These are phyloP conservation scores for Rhynchosporium agropyri DNA, from an alignment of 2,329 filamentous ascomycete species.

Conservation along the genomic window DNA sequence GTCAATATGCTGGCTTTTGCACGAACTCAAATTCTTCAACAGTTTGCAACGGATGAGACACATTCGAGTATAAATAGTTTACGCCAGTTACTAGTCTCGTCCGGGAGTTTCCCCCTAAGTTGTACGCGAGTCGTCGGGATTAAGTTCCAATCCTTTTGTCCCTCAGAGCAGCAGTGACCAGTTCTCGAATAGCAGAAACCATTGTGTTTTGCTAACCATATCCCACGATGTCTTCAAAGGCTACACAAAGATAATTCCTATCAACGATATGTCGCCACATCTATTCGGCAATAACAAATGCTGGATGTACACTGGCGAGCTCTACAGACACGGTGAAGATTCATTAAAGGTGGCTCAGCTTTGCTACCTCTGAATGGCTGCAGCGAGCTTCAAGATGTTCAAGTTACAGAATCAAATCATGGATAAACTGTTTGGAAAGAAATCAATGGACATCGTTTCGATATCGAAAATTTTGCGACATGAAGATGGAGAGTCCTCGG, in stretches of 20 bases:
- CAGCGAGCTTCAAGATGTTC: background rate
- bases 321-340: background rate
- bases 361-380: conserved; percentile 1
- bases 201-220: too few species aligned
- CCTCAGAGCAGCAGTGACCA: too few species aligned
- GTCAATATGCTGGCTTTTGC: too few species aligned
- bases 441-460: background rate
- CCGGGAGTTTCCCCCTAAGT: too few species aligned
- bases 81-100: too few species aligned
- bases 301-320: background rate
- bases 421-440: background rate
- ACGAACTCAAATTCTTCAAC: too few species aligned
- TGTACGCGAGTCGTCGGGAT: too few species aligned
- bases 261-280: background rate
- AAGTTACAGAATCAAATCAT: conserved; percentile 11
- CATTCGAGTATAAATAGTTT: too few species aligned
- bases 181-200: too few species aligned
- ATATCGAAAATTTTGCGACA: background rate
- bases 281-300: too few species aligned
- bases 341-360: background rate
- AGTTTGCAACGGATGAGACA: too few species aligned
- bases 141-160: too few species aligned
- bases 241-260: background rate
- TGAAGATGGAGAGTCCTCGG: background rate
- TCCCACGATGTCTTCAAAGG: background rate